Evolutionary conservation across 2,329 filamentous ascomycete species (phyloP).

Genomic region (Xylariaceae sp.): DNA sequence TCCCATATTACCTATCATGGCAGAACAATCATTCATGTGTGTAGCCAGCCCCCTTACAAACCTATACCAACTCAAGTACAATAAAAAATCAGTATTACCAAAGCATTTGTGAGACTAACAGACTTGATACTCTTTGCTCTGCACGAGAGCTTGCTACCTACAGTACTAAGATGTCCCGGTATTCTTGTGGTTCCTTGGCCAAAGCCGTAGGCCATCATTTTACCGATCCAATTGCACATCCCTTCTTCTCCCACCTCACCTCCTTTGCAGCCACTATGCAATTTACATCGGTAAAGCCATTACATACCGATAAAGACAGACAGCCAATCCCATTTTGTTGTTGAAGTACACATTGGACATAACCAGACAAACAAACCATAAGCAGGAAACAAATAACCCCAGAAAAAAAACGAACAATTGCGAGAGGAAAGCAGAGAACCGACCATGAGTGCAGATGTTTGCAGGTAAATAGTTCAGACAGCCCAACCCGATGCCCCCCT

Average conservation of each 20-base stretch:
- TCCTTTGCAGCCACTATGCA: conserved; percentile 28
- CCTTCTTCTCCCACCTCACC: conserved; percentile 1
- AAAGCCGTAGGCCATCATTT: not conserved
- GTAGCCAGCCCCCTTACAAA: not conserved
- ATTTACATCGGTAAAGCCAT: conserved; percentile 21
- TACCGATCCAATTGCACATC: conserved; percentile 11
- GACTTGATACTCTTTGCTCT: conserved; percentile 16
- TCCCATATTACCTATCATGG: not conserved
- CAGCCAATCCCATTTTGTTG: conserved; percentile 20
- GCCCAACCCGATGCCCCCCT: conserved; percentile 24
- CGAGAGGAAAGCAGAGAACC: conserved; percentile 19
- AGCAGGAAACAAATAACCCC: conserved; percentile 1
- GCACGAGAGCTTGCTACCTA: conserved; percentile 7
- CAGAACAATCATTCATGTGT: not conserved
- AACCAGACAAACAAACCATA: conserved; percentile 11
- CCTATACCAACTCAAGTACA: no score
- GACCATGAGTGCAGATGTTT: conserved; percentile 20
- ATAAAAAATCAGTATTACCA: no score
- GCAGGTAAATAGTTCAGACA: conserved; percentile 25
- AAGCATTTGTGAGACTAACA: conserved; percentile 7
- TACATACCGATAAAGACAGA: conserved; percentile 23
- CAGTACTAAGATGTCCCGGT: not conserved
- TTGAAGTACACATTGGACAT: conserved; percentile 19
- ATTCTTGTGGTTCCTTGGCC: not conserved
- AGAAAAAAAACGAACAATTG: conserved; percentile 3